Conservation (phyloP, 441 rosid genomes). For the Populus hybrid region DNA sequence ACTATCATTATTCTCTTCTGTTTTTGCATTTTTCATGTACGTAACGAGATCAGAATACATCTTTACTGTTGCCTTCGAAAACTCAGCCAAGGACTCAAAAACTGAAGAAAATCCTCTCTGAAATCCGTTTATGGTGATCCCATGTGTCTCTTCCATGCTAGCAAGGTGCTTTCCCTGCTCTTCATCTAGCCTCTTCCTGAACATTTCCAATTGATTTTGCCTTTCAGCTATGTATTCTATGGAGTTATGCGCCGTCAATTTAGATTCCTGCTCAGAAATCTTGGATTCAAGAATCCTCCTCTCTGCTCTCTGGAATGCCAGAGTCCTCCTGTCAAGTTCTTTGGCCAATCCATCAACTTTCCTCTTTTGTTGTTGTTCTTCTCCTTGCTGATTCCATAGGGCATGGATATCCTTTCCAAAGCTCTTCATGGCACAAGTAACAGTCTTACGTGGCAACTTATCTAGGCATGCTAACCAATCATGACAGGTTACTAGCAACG, state of each 20-base stretch:
- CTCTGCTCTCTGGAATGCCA: slow-evolving; percentile 37
- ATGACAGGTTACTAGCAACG: slow-evolving; percentile 37
- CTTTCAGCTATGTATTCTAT: slow-evolving; percentile 31
- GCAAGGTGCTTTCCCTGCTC: slow-evolving; percentile 39
- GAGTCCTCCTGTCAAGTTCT: slow-evolving; percentile 37
- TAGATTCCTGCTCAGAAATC: slow-evolving; percentile 23
- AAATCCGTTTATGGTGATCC: slow-evolving; percentile 31
- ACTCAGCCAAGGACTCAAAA: slow-evolving; percentile 35
- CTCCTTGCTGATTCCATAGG: slow-evolving; percentile 47
- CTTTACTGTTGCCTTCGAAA: slow-evolving; percentile 36
- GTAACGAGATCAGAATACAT: slow-evolving; percentile 36
- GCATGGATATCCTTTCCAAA: slow-evolving; percentile 36
- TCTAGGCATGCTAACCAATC: slow-evolving; percentile 40
- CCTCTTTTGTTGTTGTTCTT: slow-evolving; percentile 54
- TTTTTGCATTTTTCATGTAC: slow-evolving; percentile 20
- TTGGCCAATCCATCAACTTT: slow-evolving; percentile 42
- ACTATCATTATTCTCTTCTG: slow-evolving; percentile 8
- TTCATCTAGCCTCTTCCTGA: slow-evolving; percentile 25
- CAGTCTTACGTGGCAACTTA: slow-evolving; percentile 43
- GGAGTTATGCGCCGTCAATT: slow-evolving; percentile 10
- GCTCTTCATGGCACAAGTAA: slow-evolving; percentile 32
- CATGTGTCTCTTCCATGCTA: slow-evolving; percentile 33
- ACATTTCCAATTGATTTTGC: slow-evolving; percentile 31
- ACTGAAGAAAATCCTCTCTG: slow-evolving; percentile 42
- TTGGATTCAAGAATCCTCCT: slow-evolving; percentile 34